Evolutionary conservation across 2,329 filamentous ascomycete genomes (phyloP).

Genomic region (Botrytis cinerea): DNA sequence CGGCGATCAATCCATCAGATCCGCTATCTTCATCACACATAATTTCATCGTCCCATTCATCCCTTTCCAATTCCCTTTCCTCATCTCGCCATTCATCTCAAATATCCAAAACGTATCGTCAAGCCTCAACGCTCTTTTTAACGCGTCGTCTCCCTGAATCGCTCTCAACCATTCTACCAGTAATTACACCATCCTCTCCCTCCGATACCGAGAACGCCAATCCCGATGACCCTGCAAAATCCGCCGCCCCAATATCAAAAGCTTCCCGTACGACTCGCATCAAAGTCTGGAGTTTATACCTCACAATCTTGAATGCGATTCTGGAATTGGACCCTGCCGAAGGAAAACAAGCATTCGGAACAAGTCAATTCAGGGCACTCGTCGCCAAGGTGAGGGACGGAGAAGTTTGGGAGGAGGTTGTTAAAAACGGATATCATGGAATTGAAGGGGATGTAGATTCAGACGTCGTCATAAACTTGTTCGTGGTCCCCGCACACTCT

Average conservation of each 20-base stretch:
- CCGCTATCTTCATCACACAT: slow-evolving; percentile 55
- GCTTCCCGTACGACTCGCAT: slow-evolving; percentile 82
- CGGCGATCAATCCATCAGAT: slow-evolving; percentile 41
- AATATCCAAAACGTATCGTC: slow-evolving; percentile 90
- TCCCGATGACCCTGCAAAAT: slow-evolving; percentile 45
- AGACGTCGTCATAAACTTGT: slow-evolving; percentile 91
- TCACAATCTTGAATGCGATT: slow-evolving; percentile 89
- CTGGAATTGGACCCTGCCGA: slow-evolving; percentile 87
- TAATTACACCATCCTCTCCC: slow-evolving; percentile 61
- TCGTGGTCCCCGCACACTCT: slow-evolving; percentile 41
- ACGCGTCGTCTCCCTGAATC: slow-evolving; percentile 92
- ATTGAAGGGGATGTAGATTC: slow-evolving; percentile 88
- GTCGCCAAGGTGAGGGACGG: slow-evolving; percentile 85
- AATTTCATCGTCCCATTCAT: slow-evolving; percentile 69
- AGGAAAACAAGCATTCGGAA: slow-evolving; percentile 85
- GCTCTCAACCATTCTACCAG: slow-evolving; percentile 77
- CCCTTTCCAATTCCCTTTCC: slow-evolving; percentile 60
- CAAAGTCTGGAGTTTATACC: slow-evolving; percentile 96
- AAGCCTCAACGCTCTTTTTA: slow-evolving; percentile 90
- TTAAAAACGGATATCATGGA: slow-evolving; percentile 82
- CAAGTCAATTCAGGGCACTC: slow-evolving; percentile 78
- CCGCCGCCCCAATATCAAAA: slow-evolving; percentile 65
- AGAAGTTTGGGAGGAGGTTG: slow-evolving; percentile 91
- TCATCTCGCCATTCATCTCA: slow-evolving; percentile 64
- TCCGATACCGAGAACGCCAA: slow-evolving; percentile 41